Conservation (phyloP, 2,329 filamentous ascomycete genomes). For the Drechslerella stenobrocha region DNA sequence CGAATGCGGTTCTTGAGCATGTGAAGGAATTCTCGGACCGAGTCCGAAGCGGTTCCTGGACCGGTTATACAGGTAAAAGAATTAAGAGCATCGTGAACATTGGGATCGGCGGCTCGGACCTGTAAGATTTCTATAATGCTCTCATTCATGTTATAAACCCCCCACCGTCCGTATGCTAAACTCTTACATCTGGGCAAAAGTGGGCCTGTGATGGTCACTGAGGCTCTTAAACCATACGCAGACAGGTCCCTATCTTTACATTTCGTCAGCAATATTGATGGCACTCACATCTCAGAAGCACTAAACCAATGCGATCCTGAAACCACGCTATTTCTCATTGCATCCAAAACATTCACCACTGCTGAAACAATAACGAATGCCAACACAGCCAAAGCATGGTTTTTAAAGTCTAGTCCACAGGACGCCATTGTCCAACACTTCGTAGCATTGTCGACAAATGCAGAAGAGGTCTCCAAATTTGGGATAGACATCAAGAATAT, state of each 20-base stretch:
- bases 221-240: constrained; percentile 93
- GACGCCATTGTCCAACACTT: constrained; percentile 93
- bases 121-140: constrained; percentile 65
- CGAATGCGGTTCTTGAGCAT: constrained; percentile 87
- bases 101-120: constrained; percentile 95
- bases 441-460: constrained; percentile 95
- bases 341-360: constrained; percentile 99
- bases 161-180: not conserved
- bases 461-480: constrained; percentile 93
- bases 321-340: constrained; percentile 97
- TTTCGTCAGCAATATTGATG: constrained; percentile 99
- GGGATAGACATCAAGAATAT: constrained; percentile 99
- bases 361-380: constrained; percentile 97
- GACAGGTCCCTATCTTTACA: constrained; percentile 83
- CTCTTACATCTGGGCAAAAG: constrained; percentile 59
- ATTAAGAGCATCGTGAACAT: constrained; percentile 96
- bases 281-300: constrained; percentile 94
- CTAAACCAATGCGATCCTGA: constrained; percentile 86
- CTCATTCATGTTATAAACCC: not conserved
- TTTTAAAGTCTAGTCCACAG: constrained; percentile 78
- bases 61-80: constrained; percentile 95
- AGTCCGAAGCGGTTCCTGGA: constrained; percentile 92
- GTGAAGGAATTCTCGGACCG: constrained; percentile 99
- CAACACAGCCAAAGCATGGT: constrained; percentile 96
- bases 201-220: constrained; percentile 97